Conservation (phyloP, 768 basidiomycete species). For the Boletus huronensis region DNA sequence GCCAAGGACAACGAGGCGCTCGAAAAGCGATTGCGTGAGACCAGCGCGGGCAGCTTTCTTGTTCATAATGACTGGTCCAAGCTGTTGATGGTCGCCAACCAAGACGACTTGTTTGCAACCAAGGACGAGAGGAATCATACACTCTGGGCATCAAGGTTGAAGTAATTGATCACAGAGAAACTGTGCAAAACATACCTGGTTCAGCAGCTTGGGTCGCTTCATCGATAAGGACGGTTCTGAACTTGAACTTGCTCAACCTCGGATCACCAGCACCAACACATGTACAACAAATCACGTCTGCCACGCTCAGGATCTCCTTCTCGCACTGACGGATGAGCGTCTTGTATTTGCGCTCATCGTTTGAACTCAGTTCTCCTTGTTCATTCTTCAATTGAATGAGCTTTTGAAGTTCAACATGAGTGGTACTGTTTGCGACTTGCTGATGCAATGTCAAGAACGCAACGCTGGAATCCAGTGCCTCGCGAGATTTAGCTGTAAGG, state of each 20-base stretch:
- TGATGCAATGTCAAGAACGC: constrained; percentile 93
- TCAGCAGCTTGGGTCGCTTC: constrained; percentile 98
- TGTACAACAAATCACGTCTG: constrained; percentile 98
- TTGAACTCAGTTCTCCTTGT: constrained; percentile 94
- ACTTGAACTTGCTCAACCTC: constrained; percentile 93
- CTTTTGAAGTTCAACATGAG: constrained; percentile 96
- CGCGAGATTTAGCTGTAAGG: constrained; percentile 95
- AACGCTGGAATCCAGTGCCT: constrained; percentile 95
- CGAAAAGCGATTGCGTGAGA: constrained; percentile 95
- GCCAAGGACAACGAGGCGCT: constrained; percentile 90
- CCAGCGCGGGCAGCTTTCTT: constrained; percentile 99
- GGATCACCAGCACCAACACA: constrained; percentile 98
- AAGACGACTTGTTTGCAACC: constrained; percentile 98
- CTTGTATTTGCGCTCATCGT: constrained; percentile 98
- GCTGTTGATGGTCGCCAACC: constrained; percentile 95
- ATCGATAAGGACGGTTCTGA: constrained; percentile 96
- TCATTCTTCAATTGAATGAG: constrained; percentile 97
- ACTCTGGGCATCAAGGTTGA: constrained; percentile 54
- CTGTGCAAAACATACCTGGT: constrained; percentile 56
- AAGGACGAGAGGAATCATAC: constrained; percentile 98
- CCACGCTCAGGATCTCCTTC: constrained; percentile 92
- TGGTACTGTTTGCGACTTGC: constrained; percentile 95
- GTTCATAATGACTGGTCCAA: constrained; percentile 99
- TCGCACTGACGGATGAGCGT: constrained; percentile 92
- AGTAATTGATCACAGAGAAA: background rate